Conservation (phyloP, 2,329 filamentous ascomycete species). For the Nemania sp. region DNA sequence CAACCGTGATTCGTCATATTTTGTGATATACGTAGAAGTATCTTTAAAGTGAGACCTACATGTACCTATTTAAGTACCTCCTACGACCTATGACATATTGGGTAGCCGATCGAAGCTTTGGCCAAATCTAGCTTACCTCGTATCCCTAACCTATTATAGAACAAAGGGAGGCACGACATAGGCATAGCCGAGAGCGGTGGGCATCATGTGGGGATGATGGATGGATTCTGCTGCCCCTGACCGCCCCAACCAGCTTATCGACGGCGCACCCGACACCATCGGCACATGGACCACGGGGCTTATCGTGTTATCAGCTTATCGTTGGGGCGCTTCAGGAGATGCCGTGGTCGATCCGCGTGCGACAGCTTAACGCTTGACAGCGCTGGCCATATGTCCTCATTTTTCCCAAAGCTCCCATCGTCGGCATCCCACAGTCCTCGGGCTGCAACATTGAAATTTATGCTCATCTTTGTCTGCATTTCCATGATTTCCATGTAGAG, state of each 20-base stretch:
- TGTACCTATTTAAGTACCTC: too few relatives aligned
- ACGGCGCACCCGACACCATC: slow-evolving; percentile 13
- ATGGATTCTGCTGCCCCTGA: slow-evolving; percentile 17
- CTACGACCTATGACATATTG: too few relatives aligned
- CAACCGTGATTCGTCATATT: too few relatives aligned
- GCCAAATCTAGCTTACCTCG: neutral
- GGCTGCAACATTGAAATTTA: slow-evolving; percentile 8
- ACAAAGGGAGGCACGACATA: neutral
- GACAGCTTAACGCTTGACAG: slow-evolving; percentile 46
- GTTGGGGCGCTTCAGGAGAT: slow-evolving; percentile 35
- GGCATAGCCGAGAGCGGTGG: slow-evolving; percentile 28
- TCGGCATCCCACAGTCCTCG: slow-evolving; percentile 7
- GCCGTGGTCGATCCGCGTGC: slow-evolving; percentile 36
- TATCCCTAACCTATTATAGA: too few relatives aligned
- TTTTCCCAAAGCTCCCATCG: slow-evolving; percentile 26
- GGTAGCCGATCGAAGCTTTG: neutral
- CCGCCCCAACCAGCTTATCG: slow-evolving; percentile 24
- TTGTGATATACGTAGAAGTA: too few relatives aligned
- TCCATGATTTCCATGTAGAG: slow-evolving; percentile 45
- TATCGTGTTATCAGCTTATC: slow-evolving; percentile 31
- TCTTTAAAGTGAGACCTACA: too few relatives aligned
- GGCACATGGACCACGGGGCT: slow-evolving; percentile 18
- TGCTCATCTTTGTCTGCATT: slow-evolving; percentile 11
- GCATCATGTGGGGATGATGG: neutral
- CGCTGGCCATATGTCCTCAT: slow-evolving; percentile 32